These are phyloP conservation scores for Magnaporthiopsis poae DNA, from an alignment of 2,329 filamentous ascomycete species.

Conservation along the genomic window DNA sequence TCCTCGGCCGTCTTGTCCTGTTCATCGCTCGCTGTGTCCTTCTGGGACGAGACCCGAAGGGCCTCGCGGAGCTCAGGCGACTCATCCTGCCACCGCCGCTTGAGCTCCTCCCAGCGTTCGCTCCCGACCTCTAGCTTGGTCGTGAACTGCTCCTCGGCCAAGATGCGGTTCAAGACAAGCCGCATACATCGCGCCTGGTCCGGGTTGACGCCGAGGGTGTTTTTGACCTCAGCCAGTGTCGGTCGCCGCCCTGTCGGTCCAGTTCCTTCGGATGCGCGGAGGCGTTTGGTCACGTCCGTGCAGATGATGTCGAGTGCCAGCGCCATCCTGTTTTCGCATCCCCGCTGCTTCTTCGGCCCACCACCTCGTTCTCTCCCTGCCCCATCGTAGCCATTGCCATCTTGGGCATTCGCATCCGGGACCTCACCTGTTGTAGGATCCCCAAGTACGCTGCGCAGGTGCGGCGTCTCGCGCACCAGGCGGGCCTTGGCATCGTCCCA, in stretches of 20 bases:
- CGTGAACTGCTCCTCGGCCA: slow-evolving; percentile 57
- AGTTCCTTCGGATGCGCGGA: slow-evolving; percentile 34
- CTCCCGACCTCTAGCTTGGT: slow-evolving; percentile 64
- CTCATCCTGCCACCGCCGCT: slow-evolving; percentile 54
- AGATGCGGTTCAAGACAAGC: slow-evolving; percentile 53
- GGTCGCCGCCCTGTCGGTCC: slow-evolving; percentile 42
- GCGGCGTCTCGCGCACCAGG: slow-evolving; percentile 53
- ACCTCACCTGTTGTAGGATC: slow-evolving; percentile 26
- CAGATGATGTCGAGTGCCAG: slow-evolving; percentile 71
- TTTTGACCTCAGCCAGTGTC: slow-evolving; percentile 66
- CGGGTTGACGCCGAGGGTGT: slow-evolving; percentile 37
- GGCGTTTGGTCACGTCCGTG: slow-evolving; percentile 70
- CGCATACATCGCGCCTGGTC: slow-evolving; percentile 48
- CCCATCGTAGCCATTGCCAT: not conserved
- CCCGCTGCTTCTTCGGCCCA: slow-evolving; percentile 16
- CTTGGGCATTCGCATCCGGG: slow-evolving; percentile 27
- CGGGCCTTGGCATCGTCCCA: slow-evolving; percentile 64
- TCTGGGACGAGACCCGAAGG: slow-evolving; percentile 28
- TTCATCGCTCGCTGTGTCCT: not conserved
- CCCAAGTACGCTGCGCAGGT: slow-evolving; percentile 55
- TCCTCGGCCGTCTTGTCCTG: slow-evolving; percentile 21
- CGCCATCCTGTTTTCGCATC: slow-evolving; percentile 42
- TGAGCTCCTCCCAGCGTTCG: slow-evolving; percentile 62
- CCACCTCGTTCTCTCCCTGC: not conserved
- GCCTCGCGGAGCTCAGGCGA: slow-evolving; percentile 46